These are phyloP conservation scores for Saturnispora ahearnii DNA, from an alignment of 805 yeast species.

Conservation along the genomic window DNA sequence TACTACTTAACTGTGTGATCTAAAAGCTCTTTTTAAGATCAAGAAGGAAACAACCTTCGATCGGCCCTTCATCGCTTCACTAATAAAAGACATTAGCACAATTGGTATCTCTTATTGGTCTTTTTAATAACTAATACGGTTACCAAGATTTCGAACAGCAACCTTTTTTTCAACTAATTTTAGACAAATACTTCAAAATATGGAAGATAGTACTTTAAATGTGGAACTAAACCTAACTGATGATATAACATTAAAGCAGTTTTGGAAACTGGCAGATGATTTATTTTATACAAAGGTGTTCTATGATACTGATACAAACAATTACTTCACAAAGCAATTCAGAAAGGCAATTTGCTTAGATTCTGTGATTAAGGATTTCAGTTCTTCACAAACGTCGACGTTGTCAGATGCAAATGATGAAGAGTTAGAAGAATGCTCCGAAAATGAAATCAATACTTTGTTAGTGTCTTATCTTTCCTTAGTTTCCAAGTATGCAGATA, in stretches of 20 bases:
- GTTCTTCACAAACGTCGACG: not conserved
- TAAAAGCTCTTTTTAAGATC: too few relatives aligned
- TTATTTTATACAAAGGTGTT: constrained; percentile 22
- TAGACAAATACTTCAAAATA: not conserved
- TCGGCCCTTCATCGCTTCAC: too few relatives aligned
- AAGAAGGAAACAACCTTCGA: too few relatives aligned
- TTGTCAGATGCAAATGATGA: constrained; percentile 5
- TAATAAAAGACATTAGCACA: too few relatives aligned
- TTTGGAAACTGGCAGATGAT: constrained; percentile 28
- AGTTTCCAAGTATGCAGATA: constrained; percentile 24
- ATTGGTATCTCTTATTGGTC: too few relatives aligned
- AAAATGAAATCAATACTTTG: constrained; percentile 27
- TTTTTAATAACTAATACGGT: too few relatives aligned
- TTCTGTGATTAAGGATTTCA: constrained; percentile 2
- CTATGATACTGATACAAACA: constrained; percentile 19
- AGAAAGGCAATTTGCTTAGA: constrained; percentile 1
- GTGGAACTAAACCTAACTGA: constrained; percentile 8
- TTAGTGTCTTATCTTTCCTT: constrained; percentile 28
- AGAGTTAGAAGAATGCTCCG: constrained; percentile 18
- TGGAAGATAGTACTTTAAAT: not conserved
- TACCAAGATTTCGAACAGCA: too few relatives aligned
- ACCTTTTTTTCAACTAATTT: too few relatives aligned
- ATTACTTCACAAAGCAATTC: constrained; percentile 18
- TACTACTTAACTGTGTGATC: too few relatives aligned
- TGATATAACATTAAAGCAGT: constrained; percentile 20